Base-by-base conservation (phyloP, 2,329 filamentous ascomycete genomes). In the Shiraia sp. region DNA sequence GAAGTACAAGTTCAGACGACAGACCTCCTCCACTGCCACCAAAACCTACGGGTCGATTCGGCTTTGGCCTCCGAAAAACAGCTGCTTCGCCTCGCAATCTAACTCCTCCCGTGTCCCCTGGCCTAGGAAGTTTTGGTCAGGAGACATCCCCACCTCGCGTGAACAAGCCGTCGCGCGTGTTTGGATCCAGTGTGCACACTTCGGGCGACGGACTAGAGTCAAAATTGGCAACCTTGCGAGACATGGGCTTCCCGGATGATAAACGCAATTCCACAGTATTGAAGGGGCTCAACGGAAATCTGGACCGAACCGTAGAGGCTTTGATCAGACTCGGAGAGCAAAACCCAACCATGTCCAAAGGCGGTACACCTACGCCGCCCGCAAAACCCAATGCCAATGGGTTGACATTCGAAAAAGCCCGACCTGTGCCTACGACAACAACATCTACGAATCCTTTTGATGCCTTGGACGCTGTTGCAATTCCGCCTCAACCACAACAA, bases 221-320 rank as follows among this genome's bases (percentile, higher is more conserved):
- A 35, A 97, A 97, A 67, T 71, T 97, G 65, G 76, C 77, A 3
- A 84, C 82, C 37, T 73, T 99, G 42, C 81, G 84, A 40, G 90
- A 96, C 42, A 95, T 97, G 90, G 93, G 93, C 0, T 99, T 99
- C 59, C 76, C 75, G 3, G 90, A 99, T 63, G 83, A 86, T 29
- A 88, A 86, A 56, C 82, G 87, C 45, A 97, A 96, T 61, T 78
- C 82, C 4, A 83, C 86, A 37, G 83, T 96, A 17, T 73, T 99
- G 13, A 91, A 90, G 64, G 87, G 87, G 3, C 79, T 95, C 22
- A 85, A 87, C 60, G 91, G 92, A 3, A 91, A 93, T 61, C 65
- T 99, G 43, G 90, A 96, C 55, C 86, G 83, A 66, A 84, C 92
- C 0, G 83, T 97, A 31, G 92, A 97, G 68, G 82, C 89, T 13